Evolutionary conservation across 345 rosid species (phyloP), one percentile per base, ranked within the genome.

Genomic region (Moringa oleifera): DNA sequence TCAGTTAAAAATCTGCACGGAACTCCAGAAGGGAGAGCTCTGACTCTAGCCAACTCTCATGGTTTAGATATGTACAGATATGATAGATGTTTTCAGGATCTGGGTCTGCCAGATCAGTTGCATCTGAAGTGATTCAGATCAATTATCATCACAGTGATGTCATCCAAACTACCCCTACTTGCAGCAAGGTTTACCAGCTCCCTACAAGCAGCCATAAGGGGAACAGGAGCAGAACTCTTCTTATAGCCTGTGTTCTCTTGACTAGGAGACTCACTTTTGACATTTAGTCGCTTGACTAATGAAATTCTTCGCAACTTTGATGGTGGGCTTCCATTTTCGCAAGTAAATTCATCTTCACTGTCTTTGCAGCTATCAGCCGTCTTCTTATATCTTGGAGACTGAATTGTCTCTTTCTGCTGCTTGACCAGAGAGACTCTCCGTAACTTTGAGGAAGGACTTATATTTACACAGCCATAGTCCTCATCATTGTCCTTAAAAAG

Each of bases 111-210:
- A 21, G 61, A 20, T 71, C 58, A 77, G 59, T 31, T 62, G 72
- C 71, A 62, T 72, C 75, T 80, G 67, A 83, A 86, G 55, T 67
- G 77, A 61, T 68, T 71, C 18, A 85, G 63, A 75, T 91, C 91
- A 11, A 91, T 73, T 20, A 91, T 71, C 85, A 85, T 78, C 67
- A 83, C 88, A 24, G 92, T 91, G 41, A 88, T 79, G 65, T 86
- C 94, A 70, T 91, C 95, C 72, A 84, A 70, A 60, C 85, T 85
- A 36, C 94, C 94, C 70, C 87, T 81, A 62, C 76, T 77, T 19
- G 67, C 78, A 5, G 91, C 86, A 37, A 91, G 82, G 70, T 77
- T 73, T 33, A 75, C 77, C 23, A 91, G 90, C 81, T 85, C 89
- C 70, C 82, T 81, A 47, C 87, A 85, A 61, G 98, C 95, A 62